These are phyloP conservation scores for Exophiala oligosperma DNA, from an alignment of 2,329 filamentous ascomycete species.

Conservation along the genomic window DNA sequence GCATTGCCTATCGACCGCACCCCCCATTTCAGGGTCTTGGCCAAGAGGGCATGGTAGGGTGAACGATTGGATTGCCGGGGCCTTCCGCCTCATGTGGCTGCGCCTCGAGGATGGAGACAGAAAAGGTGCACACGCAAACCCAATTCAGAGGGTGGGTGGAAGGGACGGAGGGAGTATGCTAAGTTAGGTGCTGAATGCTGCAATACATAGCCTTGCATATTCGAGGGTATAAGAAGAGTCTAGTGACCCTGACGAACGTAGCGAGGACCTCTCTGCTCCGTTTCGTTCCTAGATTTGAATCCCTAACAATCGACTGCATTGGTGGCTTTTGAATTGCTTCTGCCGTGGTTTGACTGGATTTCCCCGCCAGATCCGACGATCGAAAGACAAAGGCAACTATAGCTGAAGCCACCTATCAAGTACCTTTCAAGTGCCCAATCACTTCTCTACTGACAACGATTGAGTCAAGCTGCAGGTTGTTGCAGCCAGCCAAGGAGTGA, in stretches of 20 bases:
- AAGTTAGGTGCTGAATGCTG: conserved; percentile 1
- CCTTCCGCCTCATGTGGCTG: conserved; percentile 24
- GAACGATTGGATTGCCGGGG: conserved; percentile 19
- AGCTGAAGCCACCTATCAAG: conserved; percentile 1
- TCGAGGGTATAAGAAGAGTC: conserved; percentile 13
- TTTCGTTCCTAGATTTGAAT: conserved; percentile 3
- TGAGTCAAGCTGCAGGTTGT: conserved; percentile 1
- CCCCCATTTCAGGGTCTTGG: conserved; percentile 11
- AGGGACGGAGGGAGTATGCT: too few species aligned
- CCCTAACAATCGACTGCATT: neutral
- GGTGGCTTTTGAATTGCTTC: neutral
- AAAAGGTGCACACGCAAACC: conserved; percentile 9
- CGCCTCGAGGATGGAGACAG: conserved; percentile 4
- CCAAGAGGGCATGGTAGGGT: conserved; percentile 1
- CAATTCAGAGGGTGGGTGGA: neutral
- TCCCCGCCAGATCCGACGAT: neutral
- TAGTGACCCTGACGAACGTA: conserved; percentile 10
- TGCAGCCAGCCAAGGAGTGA: neutral
- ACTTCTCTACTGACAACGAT: neutral
- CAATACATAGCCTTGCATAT: conserved; percentile 20
- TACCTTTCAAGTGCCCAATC: neutral
- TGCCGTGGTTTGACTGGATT: neutral
- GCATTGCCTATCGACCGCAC: conserved; percentile 8
- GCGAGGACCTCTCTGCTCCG: conserved; percentile 7
- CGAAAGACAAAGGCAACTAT: neutral